Evolutionary conservation across 2,329 filamentous ascomycete species (phyloP).

Genomic region (Pseudopithomyces chartarum): DNA sequence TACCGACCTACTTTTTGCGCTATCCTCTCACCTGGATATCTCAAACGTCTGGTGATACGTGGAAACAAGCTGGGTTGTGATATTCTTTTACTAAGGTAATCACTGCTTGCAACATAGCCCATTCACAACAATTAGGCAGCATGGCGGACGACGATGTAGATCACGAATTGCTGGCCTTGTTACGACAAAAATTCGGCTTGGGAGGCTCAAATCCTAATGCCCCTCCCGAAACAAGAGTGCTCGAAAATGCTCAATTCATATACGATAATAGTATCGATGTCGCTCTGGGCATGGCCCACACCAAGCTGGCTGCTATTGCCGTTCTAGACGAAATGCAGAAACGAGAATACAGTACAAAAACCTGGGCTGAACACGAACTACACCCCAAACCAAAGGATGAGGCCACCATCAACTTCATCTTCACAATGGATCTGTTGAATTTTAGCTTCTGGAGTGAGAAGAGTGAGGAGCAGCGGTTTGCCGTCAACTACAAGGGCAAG

Average conservation of each 20-base stretch:
- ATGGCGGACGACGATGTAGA: slow-evolving; percentile 96
- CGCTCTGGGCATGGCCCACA: slow-evolving; percentile 80
- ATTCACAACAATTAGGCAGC: slow-evolving; percentile 1
- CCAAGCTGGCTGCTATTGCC: slow-evolving; percentile 77
- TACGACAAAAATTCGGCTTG: slow-evolving; percentile 77
- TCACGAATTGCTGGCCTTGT: slow-evolving; percentile 81
- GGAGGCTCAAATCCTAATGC: slow-evolving; percentile 58
- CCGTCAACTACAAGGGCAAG: slow-evolving; percentile 78
- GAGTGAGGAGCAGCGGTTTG: slow-evolving; percentile 73
- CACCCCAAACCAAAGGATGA: slow-evolving; percentile 85
- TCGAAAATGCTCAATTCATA: slow-evolving; percentile 81
- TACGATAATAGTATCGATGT: slow-evolving; percentile 95
- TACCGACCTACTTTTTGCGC: neutral
- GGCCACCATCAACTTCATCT: slow-evolving; percentile 85
- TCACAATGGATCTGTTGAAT: slow-evolving; percentile 95
- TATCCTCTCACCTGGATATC: neutral
- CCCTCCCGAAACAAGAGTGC: slow-evolving; percentile 77
- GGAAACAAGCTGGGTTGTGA: neutral
- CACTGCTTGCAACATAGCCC: neutral
- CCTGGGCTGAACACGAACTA: slow-evolving; percentile 86
- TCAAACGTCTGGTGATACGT: neutral
- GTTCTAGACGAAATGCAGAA: slow-evolving; percentile 84
- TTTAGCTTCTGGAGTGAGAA: slow-evolving; percentile 94
- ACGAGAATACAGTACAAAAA: slow-evolving; percentile 80
- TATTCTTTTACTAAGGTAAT: neutral